Base-by-base conservation (phyloP, 495 filamentous ascomycete genomes). In the Thermothielavioides terrestris region DNA sequence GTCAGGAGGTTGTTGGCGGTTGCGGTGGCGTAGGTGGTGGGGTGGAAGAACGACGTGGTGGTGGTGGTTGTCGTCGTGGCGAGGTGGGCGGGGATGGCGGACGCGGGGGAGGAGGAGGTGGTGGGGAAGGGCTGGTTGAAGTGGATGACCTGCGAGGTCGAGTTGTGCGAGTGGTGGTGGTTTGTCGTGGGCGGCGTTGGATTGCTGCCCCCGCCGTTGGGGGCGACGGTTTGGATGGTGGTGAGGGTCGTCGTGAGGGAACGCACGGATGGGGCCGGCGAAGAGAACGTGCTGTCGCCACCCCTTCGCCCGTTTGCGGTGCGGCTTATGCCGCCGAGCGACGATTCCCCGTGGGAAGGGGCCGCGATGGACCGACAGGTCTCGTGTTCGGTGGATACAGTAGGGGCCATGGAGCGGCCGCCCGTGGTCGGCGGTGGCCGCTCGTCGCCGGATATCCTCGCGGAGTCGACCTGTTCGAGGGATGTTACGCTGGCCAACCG, bases 171-270 rank as follows among this genome's bases (percentile, higher is more conserved):
- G 20, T 64, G 56, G 14, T 55, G 54, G 54, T 56, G 66, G 51
- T 66, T 72, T 17, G 59, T 63, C 12, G 60, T 51, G 34, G 58
- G 48, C n/a, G 39, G 60, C 63, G 81, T 78, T 37, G 74, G n/a
- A n/a, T 72, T 42, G 82, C 63, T 30, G 34, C 52, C 52, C 11
- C 81, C 75, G 35, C 75, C 76, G 34, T 87, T 87, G 1, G 83
- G 81, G 11, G 84, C 81, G 26, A 83, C 73, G 4, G 92, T 97
- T 64, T 98, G 92, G 40, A 97, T 91, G 0, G 92, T 98, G 1
- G 92, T 98, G 42, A 98, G 77, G 4, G 92, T 97, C 0, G 92
- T 98, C 1, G 92, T 89, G 41, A 98, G 74, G 1, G 90, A 96
- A 45, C 85, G 87, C 22, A 92, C 82, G 4, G 90, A 96, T 3